phyloP scores from a whole-genome alignment of 148 eudicot genomes.

The Arbutus unedo region DNA sequence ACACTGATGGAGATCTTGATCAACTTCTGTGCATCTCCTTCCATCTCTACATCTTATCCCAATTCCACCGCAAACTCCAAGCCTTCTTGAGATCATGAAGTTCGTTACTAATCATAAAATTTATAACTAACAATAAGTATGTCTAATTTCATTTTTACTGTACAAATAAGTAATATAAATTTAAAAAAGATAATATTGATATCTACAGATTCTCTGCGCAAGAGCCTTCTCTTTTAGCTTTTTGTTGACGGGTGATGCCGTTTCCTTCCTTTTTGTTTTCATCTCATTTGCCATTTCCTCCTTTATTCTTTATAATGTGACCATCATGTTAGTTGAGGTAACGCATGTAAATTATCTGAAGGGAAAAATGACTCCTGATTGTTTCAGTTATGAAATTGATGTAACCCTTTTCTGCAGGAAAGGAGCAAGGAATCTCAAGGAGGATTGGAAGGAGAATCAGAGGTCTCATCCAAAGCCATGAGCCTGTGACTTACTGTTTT shows the following conservation, averaged over 20 bases:
- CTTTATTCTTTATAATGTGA: not conserved
- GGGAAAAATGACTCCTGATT: not conserved
- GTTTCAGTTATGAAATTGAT: not conserved
- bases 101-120: too few relatives aligned
- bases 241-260: not conserved
- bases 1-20: too few relatives aligned
- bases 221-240: not conserved
- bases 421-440: constrained; percentile 8
- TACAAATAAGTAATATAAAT: too few relatives aligned
- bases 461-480: constrained; percentile 26
- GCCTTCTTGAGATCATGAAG: too few relatives aligned
- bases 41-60: too few relatives aligned
- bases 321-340: not conserved
- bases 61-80: too few relatives aligned
- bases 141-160: too few relatives aligned
- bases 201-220: too few relatives aligned
- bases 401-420: constrained; percentile 10
- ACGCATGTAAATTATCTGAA: not conserved
- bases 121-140: too few relatives aligned
- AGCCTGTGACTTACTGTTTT: constrained; percentile 21
- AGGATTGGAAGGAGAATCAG: constrained; percentile 24
- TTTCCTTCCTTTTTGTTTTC: not conserved
- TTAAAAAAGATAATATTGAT: too few relatives aligned
- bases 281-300: not conserved
- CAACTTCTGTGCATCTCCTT: too few relatives aligned